Conservation (phyloP, 2,329 filamentous ascomycete species). For the Dothidotthia symphoricarpi region DNA sequence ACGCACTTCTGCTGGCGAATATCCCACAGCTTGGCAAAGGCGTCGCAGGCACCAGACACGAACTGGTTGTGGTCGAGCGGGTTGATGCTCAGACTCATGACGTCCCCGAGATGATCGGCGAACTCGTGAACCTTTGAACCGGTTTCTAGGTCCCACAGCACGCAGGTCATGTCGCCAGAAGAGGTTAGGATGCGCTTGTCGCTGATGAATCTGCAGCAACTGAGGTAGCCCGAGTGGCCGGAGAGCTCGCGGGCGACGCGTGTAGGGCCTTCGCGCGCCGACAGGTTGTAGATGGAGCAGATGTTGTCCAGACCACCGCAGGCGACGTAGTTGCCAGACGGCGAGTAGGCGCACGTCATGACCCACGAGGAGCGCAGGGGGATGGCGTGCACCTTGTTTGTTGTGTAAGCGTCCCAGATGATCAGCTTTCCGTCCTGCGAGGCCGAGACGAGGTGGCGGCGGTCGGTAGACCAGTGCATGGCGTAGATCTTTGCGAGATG, state of each 20-base stretch:
- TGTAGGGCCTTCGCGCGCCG: constrained; percentile 93
- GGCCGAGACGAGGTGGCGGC: constrained; percentile 92
- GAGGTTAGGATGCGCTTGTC: constrained; percentile 97
- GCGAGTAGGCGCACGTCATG: constrained; percentile 99
- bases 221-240: constrained; percentile 94
- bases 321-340: constrained; percentile 96
- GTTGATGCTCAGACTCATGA: constrained; percentile 99
- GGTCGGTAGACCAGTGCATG: constrained; percentile 99
- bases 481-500: constrained; percentile 99
- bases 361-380: constrained; percentile 97
- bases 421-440: constrained; percentile 99
- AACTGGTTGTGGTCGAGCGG: constrained; percentile 99
- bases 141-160: constrained; percentile 99
- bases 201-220: constrained; percentile 98
- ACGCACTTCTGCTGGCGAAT: constrained; percentile 97
- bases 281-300: constrained; percentile 99
- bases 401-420: constrained; percentile 99
- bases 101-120: constrained; percentile 94
- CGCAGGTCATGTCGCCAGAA: constrained; percentile 99
- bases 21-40: constrained; percentile 98
- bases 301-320: constrained; percentile 99
- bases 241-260: constrained; percentile 94
- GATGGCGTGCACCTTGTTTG: constrained; percentile 99
- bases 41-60: constrained; percentile 97
- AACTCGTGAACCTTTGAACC: constrained; percentile 97